Percentiles rank a stretch among this genome's conserved stretches.
Conservation (phyloP, 352 stramenopile species). For the Phytophthora meadii region DNA sequence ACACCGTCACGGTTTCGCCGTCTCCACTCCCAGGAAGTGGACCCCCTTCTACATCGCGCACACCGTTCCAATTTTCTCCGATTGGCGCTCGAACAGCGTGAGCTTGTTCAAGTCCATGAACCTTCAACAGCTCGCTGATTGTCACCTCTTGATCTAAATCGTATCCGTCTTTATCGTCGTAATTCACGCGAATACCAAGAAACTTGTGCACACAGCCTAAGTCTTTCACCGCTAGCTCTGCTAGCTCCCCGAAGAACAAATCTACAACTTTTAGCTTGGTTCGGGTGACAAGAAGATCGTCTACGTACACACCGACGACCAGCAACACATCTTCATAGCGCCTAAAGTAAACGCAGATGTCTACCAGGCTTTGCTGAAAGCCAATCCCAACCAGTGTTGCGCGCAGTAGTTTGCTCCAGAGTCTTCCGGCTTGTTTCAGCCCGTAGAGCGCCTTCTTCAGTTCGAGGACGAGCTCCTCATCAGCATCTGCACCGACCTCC, state of each 20-base stretch:
- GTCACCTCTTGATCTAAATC: conserved; percentile 26
- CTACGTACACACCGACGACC: conserved; percentile 1
- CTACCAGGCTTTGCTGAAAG: neutral
- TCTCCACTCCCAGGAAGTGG: no score
- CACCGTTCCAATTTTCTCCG: neutral
- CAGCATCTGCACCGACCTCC: neutral
- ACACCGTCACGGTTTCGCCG: no score
- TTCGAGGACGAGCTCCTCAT: neutral
- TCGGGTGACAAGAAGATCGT: neutral
- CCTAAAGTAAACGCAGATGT: neutral
- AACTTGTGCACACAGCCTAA: conserved; percentile 30
- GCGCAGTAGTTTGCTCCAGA: neutral
- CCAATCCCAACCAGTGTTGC: neutral
- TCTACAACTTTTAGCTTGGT: conserved; percentile 8
- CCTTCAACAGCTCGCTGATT: conserved; percentile 28
- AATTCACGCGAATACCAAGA: conserved; percentile 34
- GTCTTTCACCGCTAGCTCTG: conserved; percentile 32
- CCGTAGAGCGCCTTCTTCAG: conserved; percentile 1
- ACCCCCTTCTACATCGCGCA: no score
- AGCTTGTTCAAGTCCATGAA: conserved; percentile 18
- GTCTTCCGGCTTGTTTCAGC: neutral
- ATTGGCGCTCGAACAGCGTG: conserved; percentile 30
- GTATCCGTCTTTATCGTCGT: conserved; percentile 12
- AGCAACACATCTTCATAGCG: neutral
- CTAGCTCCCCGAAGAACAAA: conserved; percentile 22